Evolutionary conservation across 2,329 filamentous ascomycete species (phyloP), one percentile per base, ranked within the genome.

Genomic region (Aspergillus sergii): DNA sequence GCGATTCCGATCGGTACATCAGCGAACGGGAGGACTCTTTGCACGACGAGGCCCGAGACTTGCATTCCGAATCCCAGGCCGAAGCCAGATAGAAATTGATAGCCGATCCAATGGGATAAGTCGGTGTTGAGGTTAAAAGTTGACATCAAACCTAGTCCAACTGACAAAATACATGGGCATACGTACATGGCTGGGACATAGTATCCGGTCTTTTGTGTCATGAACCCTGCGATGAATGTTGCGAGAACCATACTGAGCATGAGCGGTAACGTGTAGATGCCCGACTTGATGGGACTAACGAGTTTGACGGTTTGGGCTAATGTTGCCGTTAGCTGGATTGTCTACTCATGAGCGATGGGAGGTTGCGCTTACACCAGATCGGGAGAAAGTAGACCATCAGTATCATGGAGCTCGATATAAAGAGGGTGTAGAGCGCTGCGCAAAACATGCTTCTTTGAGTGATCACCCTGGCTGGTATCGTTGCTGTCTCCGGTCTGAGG

Each of bases 141-240:
- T 1, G 41, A 48, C 39, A 58, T 34, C 19, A 50, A 23, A 14
- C 56, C 43, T 11, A 48, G 11, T 7, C 43, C 56, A 32, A 50
- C 16, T 2, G 56, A 58, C 28, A 58, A 19, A 32, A 58, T 11
- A 12, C 26, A 48, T 6, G 56, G 41, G 3, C 41, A 48, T 10
- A 48, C 10, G 30, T 48, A 48, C 56, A 58, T 58, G 56, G 32
- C 41, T 10, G 56, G 56, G 6, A 48, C 41, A 26, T 58, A 50
- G 21, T 58, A 48, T 12, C 56, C 43, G 9, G n/a, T 48, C n/a
- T 48, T 48, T 1, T 58, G 26, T 7, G 28, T 58, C n/a, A 50
- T 21, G 28, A 58, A 36, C 5, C 56, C 56, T 46, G 56, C 28
- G 9, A 50, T 16, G 23, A 58, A 48, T 4, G 21, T 58, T 11